These are phyloP conservation scores for Chlamydomonas incerta DNA, from an alignment of 139 green algal genomes.

Conservation along the genomic window DNA sequence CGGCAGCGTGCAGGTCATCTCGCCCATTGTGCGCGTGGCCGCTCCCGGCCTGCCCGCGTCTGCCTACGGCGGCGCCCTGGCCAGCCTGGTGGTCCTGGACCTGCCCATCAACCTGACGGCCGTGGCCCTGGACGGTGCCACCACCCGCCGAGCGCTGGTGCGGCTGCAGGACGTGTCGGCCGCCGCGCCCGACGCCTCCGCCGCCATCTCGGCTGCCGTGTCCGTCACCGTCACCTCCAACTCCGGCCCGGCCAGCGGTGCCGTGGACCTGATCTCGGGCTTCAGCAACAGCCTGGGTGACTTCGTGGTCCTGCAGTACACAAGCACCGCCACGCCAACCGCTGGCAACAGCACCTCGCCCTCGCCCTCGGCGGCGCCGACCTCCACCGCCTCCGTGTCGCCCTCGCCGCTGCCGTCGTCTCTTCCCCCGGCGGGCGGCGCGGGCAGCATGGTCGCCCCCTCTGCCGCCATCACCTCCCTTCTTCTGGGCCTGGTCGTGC, in stretches of 20 bases:
- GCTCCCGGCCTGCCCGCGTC: slow-evolving; percentile 1
- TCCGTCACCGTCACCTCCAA: neutral
- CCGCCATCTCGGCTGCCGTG: neutral
- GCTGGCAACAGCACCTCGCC: too few relatives aligned
- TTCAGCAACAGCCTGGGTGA: slow-evolving; percentile 7
- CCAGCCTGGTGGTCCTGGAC: neutral
- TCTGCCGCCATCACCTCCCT: too few relatives aligned
- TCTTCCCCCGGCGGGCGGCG: too few relatives aligned
- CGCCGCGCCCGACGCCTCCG: neutral
- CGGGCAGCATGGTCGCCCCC: too few relatives aligned
- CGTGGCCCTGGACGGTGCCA: too few relatives aligned
- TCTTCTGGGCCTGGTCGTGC: too few relatives aligned
- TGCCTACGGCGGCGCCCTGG: neutral
- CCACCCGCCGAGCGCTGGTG: too few relatives aligned
- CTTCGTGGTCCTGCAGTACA: slow-evolving; percentile 29
- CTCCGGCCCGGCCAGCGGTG: neutral
- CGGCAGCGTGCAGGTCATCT: neutral
- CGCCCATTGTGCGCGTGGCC: slow-evolving; percentile 8
- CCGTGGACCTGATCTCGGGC: neutral
- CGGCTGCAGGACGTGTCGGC: slow-evolving; percentile 1
- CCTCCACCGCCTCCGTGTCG: too few relatives aligned
- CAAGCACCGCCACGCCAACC: too few relatives aligned
- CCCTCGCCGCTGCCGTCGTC: too few relatives aligned
- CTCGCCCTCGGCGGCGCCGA: too few relatives aligned
- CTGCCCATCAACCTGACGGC: slow-evolving; percentile 8